phyloP scores from a whole-genome alignment of 2,329 filamentous ascomycete genomes.

The Drechslerella dactyloides region DNA sequence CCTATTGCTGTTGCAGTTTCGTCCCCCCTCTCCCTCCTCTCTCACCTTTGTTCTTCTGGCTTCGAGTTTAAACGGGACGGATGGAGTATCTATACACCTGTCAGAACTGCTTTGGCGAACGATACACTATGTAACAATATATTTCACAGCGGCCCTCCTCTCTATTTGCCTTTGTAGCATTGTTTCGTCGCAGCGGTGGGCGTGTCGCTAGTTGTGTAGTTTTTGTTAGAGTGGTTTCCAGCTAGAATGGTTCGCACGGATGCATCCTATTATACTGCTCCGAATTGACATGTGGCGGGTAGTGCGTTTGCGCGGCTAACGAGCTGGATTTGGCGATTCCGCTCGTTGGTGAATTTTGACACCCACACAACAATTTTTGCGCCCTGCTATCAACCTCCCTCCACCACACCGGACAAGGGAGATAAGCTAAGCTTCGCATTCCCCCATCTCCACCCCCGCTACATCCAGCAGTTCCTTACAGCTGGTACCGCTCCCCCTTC shows the following conservation, averaged over 20 bases:
- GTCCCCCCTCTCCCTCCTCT: background rate
- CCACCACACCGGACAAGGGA: slow-evolving; percentile 12
- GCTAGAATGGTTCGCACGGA: background rate
- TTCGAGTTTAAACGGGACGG: slow-evolving; percentile 12
- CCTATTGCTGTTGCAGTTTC: background rate
- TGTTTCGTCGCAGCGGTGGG: background rate
- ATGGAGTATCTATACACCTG: background rate
- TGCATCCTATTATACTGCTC: too few relatives aligned
- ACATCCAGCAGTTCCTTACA: too few relatives aligned
- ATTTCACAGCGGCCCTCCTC: background rate
- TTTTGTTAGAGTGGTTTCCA: slow-evolving; percentile 4
- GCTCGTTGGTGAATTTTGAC: slow-evolving; percentile 35
- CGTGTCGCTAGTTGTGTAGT: background rate
- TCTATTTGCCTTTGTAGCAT: background rate
- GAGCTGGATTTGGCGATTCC: slow-evolving; percentile 18
- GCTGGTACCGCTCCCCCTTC: slow-evolving; percentile 47
- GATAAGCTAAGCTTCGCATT: slow-evolving; percentile 18
- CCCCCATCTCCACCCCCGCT: slow-evolving; percentile 51
- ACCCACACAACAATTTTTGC: slow-evolving; percentile 50
- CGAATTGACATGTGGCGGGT: too few relatives aligned
- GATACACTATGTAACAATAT: slow-evolving; percentile 31
- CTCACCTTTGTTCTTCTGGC: background rate
- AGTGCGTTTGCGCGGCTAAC: slow-evolving; percentile 25
- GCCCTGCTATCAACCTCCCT: slow-evolving; percentile 12
- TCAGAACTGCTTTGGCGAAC: slow-evolving; percentile 13